A percentile compares a stretch with the other conserved stretches of the same genome.
Evolutionary conservation across 1,139 yeast genomes (phyloP).

Genomic region (Yamadazyma sp.): DNA sequence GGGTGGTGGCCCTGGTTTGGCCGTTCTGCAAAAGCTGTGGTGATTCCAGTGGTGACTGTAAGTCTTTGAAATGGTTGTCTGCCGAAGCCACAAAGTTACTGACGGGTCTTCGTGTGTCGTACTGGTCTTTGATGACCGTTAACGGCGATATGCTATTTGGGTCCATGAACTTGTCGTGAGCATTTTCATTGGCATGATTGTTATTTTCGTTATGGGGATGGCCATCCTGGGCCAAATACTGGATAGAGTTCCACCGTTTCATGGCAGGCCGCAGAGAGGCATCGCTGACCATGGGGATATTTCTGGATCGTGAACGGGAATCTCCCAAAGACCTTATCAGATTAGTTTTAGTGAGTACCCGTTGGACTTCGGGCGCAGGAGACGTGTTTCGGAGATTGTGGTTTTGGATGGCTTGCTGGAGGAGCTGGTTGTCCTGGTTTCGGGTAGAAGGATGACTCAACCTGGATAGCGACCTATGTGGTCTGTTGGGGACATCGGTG

Average conservation of each 20-base stretch:
- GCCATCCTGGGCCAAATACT: conserved; percentile 10
- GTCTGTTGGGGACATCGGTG: conserved; percentile 4
- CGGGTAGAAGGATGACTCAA: conserved; percentile 6
- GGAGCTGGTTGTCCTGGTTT: conserved; percentile 9
- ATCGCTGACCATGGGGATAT: conserved; percentile 22
- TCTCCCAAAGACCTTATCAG: conserved; percentile 1
- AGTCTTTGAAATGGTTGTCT: conserved; percentile 24
- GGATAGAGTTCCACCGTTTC: conserved; percentile 27
- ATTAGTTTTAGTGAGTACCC: not conserved
- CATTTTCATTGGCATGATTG: no score
- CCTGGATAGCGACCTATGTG: conserved; percentile 15
- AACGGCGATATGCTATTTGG: conserved; percentile 27
- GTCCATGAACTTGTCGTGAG: not conserved
- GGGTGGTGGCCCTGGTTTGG: conserved; percentile 6
- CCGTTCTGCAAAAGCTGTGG: conserved; percentile 5
- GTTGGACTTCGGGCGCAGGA: conserved; percentile 6
- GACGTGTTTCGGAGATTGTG: conserved; percentile 8
- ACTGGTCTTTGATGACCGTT: conserved; percentile 30
- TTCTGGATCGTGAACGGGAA: conserved; percentile 10
- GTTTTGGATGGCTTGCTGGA: conserved; percentile 16
- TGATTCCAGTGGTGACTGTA: conserved; percentile 12
- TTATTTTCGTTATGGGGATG: conserved; percentile 1
- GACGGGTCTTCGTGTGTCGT: conserved; percentile 27
- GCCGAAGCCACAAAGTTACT: conserved; percentile 15
- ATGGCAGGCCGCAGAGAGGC: conserved; percentile 16